Conservation (phyloP, 805 yeast genomes). For the Candida tammaniensis region DNA sequence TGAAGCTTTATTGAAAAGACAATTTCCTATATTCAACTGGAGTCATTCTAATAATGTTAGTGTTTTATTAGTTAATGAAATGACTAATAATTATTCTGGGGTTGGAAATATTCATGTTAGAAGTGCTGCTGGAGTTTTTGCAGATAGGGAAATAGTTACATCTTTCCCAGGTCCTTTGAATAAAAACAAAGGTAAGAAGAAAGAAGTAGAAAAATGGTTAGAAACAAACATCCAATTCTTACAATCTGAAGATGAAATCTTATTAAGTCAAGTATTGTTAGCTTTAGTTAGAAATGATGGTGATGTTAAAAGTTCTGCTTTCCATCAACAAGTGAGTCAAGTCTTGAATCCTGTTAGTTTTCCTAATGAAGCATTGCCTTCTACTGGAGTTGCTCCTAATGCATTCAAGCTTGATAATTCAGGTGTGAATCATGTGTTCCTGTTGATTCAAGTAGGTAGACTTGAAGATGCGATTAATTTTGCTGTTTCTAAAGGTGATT, state of each 20-base stretch:
- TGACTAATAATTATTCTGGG: slow-evolving; percentile 12
- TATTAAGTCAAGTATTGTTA: slow-evolving; percentile 31
- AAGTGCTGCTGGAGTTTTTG: slow-evolving; percentile 16
- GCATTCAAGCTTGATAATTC: slow-evolving; percentile 41
- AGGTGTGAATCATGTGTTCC: slow-evolving; percentile 31
- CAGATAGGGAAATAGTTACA: slow-evolving; percentile 22
- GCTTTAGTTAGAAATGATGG: slow-evolving; percentile 30
- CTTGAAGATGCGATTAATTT: slow-evolving; percentile 61
- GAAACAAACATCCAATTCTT: slow-evolving; percentile 22
- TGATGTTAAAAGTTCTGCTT: slow-evolving; percentile 23
- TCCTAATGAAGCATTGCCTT: slow-evolving; percentile 14
- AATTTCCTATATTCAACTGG: slow-evolving; percentile 79
- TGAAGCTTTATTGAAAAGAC: slow-evolving; percentile 53
- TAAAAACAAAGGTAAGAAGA: slow-evolving; percentile 54
- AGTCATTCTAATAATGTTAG: slow-evolving; percentile 28
- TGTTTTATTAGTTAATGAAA: slow-evolving; percentile 22
- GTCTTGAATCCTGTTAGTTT: slow-evolving; percentile 37
- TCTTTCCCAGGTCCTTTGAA: slow-evolving; percentile 69
- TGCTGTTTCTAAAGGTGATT: slow-evolving; percentile 64
- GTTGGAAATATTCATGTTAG: slow-evolving; percentile 34
- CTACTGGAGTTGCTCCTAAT: slow-evolving; percentile 28
- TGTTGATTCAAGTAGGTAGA: slow-evolving; percentile 56
- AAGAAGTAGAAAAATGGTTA: slow-evolving; percentile 67
- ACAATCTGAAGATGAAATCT: slow-evolving; percentile 18
- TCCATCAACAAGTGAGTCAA: slow-evolving; percentile 29